Base-by-base conservation (phyloP, 2,329 filamentous ascomycete genomes). In the Myriosclerotinia scirpicola region DNA sequence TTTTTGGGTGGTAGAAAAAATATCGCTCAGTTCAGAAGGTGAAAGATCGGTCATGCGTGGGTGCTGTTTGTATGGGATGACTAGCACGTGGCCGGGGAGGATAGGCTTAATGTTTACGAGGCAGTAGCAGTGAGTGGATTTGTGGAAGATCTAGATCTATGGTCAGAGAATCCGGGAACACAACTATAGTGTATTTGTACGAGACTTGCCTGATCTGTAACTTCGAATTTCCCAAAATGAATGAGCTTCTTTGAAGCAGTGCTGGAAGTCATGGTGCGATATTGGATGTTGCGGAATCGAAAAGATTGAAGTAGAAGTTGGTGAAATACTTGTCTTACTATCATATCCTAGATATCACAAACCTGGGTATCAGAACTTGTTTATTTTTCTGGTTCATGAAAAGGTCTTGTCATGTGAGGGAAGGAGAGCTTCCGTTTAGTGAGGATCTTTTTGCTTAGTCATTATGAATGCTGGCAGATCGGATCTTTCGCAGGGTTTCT, bases 51-150 rank as follows among this genome's bases (percentile, higher is more conserved):
- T 75, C 66, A 98, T 84, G 60, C 92, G 90, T 58, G 84, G 85
- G 71, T 93, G 89, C 38, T 81, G 79, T 44, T 83, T 83, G 26
- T 86, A 84, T 0, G 95, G 92, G 71, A 91, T 97, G 69, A 99
- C 86, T 42, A 99, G 90, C 69, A 98, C 89, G 80, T 99, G 95
- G 67, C 95, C 95, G 0, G 93, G 93, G 1, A 97, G 85, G 48
- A 99, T 86, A 34, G 95, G 95, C 80, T 97, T 97, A 77, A 98
- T 87, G 80, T 99, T 99, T 67, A 98, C 93, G 69, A 98, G 84
- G 64, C 92, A 93, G 80, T 93, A 97, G 72, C 89, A 91, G 74
- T 90, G 84, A 0, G 85, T 83, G 1, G 93, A 96, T 71, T 83
- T 83, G 78, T 96, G 86, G 81, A 98, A 98, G 81, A 97, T 92